phyloP scores from a whole-genome alignment of 208 protist genomes.

The Acanthamoeba royreba region DNA sequence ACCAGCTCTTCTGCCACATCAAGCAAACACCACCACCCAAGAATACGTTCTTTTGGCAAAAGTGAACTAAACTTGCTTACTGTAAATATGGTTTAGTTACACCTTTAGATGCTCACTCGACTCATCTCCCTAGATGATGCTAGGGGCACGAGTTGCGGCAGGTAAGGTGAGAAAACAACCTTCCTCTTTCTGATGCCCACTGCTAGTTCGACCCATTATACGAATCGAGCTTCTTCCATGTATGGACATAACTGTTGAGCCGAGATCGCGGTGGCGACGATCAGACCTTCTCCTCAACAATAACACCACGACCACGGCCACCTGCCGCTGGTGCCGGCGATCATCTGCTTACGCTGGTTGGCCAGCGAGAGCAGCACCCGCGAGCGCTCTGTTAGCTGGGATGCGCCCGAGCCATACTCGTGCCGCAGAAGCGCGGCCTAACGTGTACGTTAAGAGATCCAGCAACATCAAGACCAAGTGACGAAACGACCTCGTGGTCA shows the following conservation, averaged over 20 bases:
- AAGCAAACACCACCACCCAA: too few species aligned
- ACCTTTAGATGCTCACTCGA: too few species aligned
- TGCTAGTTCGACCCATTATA: not conserved
- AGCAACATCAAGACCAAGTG: too few species aligned
- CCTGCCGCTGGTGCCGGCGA: slow-evolving; percentile 51
- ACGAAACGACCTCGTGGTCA: too few species aligned
- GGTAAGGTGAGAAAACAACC: slow-evolving; percentile 42
- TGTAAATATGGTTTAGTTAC: too few species aligned
- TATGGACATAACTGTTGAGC: too few species aligned
- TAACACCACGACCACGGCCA: slow-evolving; percentile 48
- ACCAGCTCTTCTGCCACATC: not conserved
- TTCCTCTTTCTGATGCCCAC: slow-evolving; percentile 41
- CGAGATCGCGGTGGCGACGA: too few species aligned
- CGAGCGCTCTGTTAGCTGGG: slow-evolving; percentile 5
- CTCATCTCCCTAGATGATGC: slow-evolving; percentile 36
- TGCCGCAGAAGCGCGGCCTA: slow-evolving; percentile 61
- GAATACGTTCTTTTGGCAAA: not conserved
- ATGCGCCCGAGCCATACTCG: slow-evolving; percentile 36
- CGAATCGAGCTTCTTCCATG: not conserved
- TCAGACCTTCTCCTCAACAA: slow-evolving; percentile 56
- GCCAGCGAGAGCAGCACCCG: slow-evolving; percentile 44
- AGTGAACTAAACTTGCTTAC: not conserved
- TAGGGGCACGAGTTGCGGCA: slow-evolving; percentile 20
- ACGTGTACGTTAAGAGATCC: too few species aligned
- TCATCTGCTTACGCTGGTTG: slow-evolving; percentile 51